Evolutionary conservation across 345 rosid species (phyloP), one percentile per base, ranked within the genome.

Genomic region (Kernera saxatilis): DNA sequence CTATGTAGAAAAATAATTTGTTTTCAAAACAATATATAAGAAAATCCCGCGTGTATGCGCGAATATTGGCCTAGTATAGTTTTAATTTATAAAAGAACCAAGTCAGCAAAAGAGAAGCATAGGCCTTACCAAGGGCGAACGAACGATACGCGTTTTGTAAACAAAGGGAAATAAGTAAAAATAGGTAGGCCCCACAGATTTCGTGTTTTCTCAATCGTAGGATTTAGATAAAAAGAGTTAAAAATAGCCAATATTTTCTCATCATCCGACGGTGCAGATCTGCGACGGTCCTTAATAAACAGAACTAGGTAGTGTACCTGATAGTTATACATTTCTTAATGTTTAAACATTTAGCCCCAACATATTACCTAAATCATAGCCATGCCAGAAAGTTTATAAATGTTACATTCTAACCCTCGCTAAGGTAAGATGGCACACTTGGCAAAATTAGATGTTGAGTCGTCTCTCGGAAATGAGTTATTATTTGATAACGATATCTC

Each of bases 221-320:
- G 72, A 44, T 56, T 57, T 1, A 32, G 26, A n/a, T 69, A 58
- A 61, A 25, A 10, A n/a, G 33, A 27, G 56, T 56, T 21, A 44
- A 55, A 55, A 32, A 1, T 12, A 12, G 17, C 29, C 41, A 2
- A 26, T 33, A 69, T 37, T 50, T 59, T 48, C 60, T 37, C 41
- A 48, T 36, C 36, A 70, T 59, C 67, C 2, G 33, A 70, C 75
- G 60, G 68, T 37, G 0, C 3, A 18, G 52, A 53, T 67, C 13
- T 17, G 6, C 15, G 29, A 3, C 36, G 15, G 21, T 25, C 50
- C 5, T 36, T 14, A 6, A 70, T 48, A 35, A 12, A 8, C 18
- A 46, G 14, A 17, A 53, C 39, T 14, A 8, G 6, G 4, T 6
- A 41, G 8, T 36, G 64, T 26, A 64, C 40, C 39, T 43, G 21